Percentiles rank a stretch among this genome's conserved stretches.
phyloP scores from a whole-genome alignment of 371 early-diverging fungal genomes.

The Lichtheimia corymbifera region DNA sequence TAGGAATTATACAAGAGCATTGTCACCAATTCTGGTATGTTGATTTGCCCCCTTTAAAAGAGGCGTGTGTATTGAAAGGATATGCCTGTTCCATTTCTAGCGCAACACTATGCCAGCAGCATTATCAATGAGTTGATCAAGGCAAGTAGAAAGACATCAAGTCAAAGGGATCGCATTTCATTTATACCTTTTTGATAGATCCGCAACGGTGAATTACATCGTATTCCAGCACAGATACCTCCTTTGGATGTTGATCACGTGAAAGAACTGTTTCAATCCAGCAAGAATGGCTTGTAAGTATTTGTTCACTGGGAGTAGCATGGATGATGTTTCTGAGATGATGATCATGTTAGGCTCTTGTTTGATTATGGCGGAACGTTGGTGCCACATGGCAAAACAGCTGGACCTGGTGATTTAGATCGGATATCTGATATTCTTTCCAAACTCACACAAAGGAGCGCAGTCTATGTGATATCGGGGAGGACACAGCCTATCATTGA shows the following conservation, averaged over 20 bases:
- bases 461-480: constrained; percentile 89
- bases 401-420: constrained; percentile 28
- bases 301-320: neutral
- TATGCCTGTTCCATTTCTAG: constrained; percentile 4
- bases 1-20: constrained; percentile 67
- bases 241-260: constrained; percentile 44
- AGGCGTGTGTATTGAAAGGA: no score
- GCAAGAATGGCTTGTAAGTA: constrained; percentile 63
- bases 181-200: constrained; percentile 23
- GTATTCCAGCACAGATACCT: constrained; percentile 67
- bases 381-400: constrained; percentile 63
- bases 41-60: neutral
- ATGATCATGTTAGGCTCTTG: constrained; percentile 44
- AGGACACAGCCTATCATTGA: constrained; percentile 79
- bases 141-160: constrained; percentile 2
- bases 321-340: neutral
- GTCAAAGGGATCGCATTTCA: neutral
- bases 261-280: constrained; percentile 42
- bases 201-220: constrained; percentile 57
- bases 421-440: constrained; percentile 50
- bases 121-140: constrained; percentile 57
- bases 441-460: constrained; percentile 63
- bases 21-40: constrained; percentile 62
- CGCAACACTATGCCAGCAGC: constrained; percentile 60
- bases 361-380: constrained; percentile 92